Conservation (phyloP, 805 yeast species). For the Kodamaea neixiangensis region DNA sequence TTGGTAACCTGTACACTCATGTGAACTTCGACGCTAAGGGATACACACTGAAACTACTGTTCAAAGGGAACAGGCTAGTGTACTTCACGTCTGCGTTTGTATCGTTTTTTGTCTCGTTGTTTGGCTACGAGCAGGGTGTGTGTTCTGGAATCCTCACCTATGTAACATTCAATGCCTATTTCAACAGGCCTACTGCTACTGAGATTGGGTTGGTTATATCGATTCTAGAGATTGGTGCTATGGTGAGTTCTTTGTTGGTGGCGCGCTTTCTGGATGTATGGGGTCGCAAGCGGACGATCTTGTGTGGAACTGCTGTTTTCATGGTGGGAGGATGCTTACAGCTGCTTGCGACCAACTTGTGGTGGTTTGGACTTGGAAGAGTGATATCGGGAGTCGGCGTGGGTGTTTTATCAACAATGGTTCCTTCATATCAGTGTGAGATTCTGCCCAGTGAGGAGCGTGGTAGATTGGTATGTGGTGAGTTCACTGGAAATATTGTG, state of each 20-base stretch:
- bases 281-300: conserved; percentile 78
- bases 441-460: conserved; percentile 85
- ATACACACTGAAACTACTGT: conserved; percentile 32
- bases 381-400: conserved; percentile 84
- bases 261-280: conserved; percentile 76
- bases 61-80: conserved; percentile 43
- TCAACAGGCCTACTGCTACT: conserved; percentile 70
- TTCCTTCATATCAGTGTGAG: conserved; percentile 87
- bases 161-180: conserved; percentile 65
- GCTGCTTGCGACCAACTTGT: conserved; percentile 56
- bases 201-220: conserved; percentile 86
- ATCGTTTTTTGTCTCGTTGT: conserved; percentile 43
- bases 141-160: conserved; percentile 86
- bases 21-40: conserved; percentile 37
- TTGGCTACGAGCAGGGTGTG: conserved; percentile 67
- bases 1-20: conserved; percentile 37
- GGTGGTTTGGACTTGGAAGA: conserved; percentile 68
- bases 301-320: conserved; percentile 76
- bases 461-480: conserved; percentile 83
- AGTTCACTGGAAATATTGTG: conserved; percentile 80
- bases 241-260: conserved; percentile 73
- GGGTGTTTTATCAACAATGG: conserved; percentile 79
- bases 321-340: conserved; percentile 79
- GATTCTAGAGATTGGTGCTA: conserved; percentile 84
- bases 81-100: conserved; percentile 48